Base-by-base conservation (phyloP, 495 filamentous ascomycete genomes). In the Neurospora sp. region DNA sequence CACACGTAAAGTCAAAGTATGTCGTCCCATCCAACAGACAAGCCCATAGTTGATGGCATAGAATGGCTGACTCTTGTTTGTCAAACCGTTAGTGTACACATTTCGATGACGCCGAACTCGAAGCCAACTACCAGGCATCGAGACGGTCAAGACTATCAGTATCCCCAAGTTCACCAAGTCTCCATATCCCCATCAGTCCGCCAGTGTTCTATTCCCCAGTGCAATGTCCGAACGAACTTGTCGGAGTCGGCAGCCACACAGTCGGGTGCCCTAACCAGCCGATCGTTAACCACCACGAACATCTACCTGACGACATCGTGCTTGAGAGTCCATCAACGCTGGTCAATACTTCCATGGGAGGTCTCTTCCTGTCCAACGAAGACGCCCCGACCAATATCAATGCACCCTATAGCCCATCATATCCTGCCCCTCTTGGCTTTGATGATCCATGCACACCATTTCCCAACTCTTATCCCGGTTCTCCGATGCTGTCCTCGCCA, bases 1-100 rank as follows among this genome's bases (percentile, higher is more conserved):
- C 10, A 20, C 16, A 9, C 79, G 80, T 9, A 75, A 68, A 38
- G 79, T 81, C 9, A 37, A 37, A 44, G 79, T 80, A 70, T 69
- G 76, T 72, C 38, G 16, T 41, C 18, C 48, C 31, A 3, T 35
- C 22, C 3, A 65, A 27, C 27, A 65, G 20, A 18, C 53, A 18
- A 65, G 14, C 6, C 10, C 27, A 16, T 31, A 18, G 53, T 35
- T 8, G 31, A 18, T 39, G 8, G 20, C 31, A 40, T 9, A n/a
- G 7, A 41, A 9, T 35, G 37, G 10, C 9, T 35, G 8, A 38
- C 68, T 40, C 20, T 68, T 41, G 27, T 48, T 41, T 69, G 9
- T 38, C 40, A 40, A 59, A 75, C 44, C 7, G 53, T n/a, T 27
- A 75, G 74, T 75, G 74, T 27, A 71, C 20, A 10, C 74, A 75